Evolutionary conservation across 139 green algal species (phyloP).

Genomic region (Chlamydomonas schloesseri): DNA sequence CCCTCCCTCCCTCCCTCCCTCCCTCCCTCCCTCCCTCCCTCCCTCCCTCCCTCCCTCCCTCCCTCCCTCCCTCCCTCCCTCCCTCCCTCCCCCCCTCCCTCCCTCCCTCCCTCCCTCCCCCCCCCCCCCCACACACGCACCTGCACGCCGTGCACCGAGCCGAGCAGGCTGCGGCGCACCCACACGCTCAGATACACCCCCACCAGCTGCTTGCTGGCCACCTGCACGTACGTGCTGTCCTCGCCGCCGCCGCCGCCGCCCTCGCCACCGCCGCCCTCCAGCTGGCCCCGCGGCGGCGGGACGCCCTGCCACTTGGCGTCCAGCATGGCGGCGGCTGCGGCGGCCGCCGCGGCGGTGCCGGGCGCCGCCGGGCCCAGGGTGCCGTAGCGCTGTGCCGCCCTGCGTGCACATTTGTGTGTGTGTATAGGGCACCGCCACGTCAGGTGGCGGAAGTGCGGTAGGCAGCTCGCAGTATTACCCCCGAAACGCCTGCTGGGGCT

Average conservation of each 20-base stretch:
- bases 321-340: background rate
- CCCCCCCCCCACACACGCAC: background rate
- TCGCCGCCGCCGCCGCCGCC: constrained; percentile 6
- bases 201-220: constrained; percentile 86
- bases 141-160: constrained; percentile 76
- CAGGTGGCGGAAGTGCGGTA: too few relatives aligned
- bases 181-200: constrained; percentile 92
- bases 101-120: background rate
- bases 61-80: background rate
- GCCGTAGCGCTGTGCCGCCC: constrained; percentile 20
- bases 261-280: constrained; percentile 7
- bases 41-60: too few relatives aligned
- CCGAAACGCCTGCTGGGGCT: too few relatives aligned
- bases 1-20: too few relatives aligned
- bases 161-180: constrained; percentile 72
- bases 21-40: too few relatives aligned
- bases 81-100: background rate
- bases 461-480: too few relatives aligned
- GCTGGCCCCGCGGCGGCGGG: background rate
- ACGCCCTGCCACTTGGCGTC: constrained; percentile 31
- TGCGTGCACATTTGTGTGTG: too few relatives aligned
- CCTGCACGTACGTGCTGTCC: constrained; percentile 58
- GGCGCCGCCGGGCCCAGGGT: background rate
- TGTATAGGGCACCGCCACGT: too few relatives aligned
- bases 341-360: background rate